phyloP scores from a whole-genome alignment of 139 green algal species.

The Bryopsis sp. region DNA sequence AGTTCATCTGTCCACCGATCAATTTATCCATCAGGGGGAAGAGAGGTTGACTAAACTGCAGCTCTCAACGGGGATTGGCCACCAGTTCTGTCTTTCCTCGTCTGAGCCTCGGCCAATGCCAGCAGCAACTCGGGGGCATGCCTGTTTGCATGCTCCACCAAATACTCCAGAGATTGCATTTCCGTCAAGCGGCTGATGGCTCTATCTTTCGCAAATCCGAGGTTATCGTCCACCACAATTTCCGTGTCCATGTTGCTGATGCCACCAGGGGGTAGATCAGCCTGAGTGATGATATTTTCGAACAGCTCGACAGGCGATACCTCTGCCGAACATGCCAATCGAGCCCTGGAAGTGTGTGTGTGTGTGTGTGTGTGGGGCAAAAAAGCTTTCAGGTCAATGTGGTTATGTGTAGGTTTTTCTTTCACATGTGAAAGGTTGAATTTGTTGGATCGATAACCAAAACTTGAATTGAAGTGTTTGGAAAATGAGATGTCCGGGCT shows the following conservation, averaged over 20 bases:
- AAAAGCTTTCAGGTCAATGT: background rate
- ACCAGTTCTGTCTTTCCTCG: too few relatives aligned
- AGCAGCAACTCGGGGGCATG: constrained; percentile 65
- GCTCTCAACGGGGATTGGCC: too few relatives aligned
- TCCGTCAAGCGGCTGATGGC: constrained; percentile 81
- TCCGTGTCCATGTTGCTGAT: constrained; percentile 20
- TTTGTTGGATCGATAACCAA: too few relatives aligned
- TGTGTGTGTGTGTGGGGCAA: background rate
- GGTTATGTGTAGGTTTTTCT: too few relatives aligned
- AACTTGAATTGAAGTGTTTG: background rate
- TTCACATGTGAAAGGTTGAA: too few relatives aligned
- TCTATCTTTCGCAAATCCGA: constrained; percentile 81
- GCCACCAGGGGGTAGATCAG: too few relatives aligned
- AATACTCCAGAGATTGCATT: constrained; percentile 82
- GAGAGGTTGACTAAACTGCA: too few relatives aligned
- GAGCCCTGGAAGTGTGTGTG: constrained; percentile 43
- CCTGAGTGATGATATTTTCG: constrained; percentile 63
- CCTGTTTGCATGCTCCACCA: constrained; percentile 55
- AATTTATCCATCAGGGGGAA: too few relatives aligned
- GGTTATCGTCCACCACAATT: constrained; percentile 77
- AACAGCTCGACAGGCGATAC: constrained; percentile 74
- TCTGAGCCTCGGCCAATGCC: constrained; percentile 47
- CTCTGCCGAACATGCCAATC: constrained; percentile 72
- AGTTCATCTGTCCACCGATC: too few relatives aligned
- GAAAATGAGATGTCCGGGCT: background rate